These are phyloP conservation scores for Bremia lactucae DNA, from an alignment of 352 stramenopile species.

Conservation along the genomic window DNA sequence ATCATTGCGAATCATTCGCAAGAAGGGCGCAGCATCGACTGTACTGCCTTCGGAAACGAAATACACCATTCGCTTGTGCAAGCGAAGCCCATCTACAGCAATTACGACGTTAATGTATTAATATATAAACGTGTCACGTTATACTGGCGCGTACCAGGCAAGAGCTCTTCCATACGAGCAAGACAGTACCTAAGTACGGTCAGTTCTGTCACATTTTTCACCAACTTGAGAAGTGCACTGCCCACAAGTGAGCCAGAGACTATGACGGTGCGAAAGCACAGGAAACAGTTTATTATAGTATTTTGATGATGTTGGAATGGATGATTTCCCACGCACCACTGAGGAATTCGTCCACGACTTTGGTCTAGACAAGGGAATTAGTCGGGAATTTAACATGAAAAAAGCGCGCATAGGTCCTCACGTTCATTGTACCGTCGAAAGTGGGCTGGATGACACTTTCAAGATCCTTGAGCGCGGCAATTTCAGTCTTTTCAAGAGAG, in stretches of 20 bases:
- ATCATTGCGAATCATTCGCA: conserved; percentile 78
- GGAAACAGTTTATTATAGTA: no score
- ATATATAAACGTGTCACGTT: neutral
- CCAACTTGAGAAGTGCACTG: conserved; percentile 63
- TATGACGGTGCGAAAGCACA: no score
- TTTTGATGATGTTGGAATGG: no score
- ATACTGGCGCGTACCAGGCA: conserved; percentile 35
- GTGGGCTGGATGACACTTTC: conserved; percentile 65
- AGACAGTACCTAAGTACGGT: conserved; percentile 82
- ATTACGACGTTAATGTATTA: neutral
- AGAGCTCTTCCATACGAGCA: conserved; percentile 76
- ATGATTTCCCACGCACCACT: conserved; percentile 21
- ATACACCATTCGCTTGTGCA: conserved; percentile 68
- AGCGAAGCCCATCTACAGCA: conserved; percentile 50
- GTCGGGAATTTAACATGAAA: neutral
- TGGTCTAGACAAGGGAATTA: conserved; percentile 26
- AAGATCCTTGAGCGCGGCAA: conserved; percentile 74
- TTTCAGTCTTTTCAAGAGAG: conserved; percentile 80
- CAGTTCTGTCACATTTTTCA: conserved; percentile 84
- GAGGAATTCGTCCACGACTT: conserved; percentile 66
- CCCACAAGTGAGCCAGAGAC: conserved; percentile 55
- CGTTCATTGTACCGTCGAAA: conserved; percentile 35
- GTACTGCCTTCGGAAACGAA: conserved; percentile 67
- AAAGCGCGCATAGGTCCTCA: conserved; percentile 10
- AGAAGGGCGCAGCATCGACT: conserved; percentile 68